Evolutionary conservation across 2,329 filamentous ascomycete genomes (phyloP).

Genomic region (Aureobasidium sp.): DNA sequence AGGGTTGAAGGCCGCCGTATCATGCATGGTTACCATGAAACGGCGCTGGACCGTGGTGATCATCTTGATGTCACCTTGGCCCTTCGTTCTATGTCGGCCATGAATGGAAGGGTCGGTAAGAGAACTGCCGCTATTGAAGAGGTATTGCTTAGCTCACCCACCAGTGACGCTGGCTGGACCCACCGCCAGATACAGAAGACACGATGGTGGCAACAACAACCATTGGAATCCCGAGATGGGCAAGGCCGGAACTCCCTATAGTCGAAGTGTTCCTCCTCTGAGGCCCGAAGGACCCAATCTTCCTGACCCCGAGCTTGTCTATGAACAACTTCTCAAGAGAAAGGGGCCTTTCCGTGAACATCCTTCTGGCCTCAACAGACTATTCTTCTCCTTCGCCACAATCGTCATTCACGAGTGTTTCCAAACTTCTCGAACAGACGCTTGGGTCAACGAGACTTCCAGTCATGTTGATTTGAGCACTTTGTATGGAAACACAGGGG

Average conservation of each 20-base stretch:
- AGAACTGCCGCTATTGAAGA: too few relatives aligned
- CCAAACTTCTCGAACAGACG: constrained; percentile 34
- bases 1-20: too few relatives aligned
- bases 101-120: background rate
- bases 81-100: background rate
- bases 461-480: constrained; percentile 42
- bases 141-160: too few relatives aligned
- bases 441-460: constrained; percentile 40
- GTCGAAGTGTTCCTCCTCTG: constrained; percentile 37
- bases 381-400: constrained; percentile 42
- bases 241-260: constrained; percentile 43
- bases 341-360: constrained; percentile 35
- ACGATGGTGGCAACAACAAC: constrained; percentile 41
- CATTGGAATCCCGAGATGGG: constrained; percentile 45
- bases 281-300: constrained; percentile 44
- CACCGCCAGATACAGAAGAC: constrained; percentile 34
- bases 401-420: constrained; percentile 43
- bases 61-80: background rate
- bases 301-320: constrained; percentile 42
- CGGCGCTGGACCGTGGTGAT: background rate
- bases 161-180: constrained; percentile 40
- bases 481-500: constrained; percentile 38
- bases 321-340: constrained; percentile 38
- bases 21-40: background rate
- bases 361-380: constrained; percentile 37